Evolutionary conservation across 768 basidiomycete genomes (phyloP).

Genomic region (Leccinum subtestaceum): DNA sequence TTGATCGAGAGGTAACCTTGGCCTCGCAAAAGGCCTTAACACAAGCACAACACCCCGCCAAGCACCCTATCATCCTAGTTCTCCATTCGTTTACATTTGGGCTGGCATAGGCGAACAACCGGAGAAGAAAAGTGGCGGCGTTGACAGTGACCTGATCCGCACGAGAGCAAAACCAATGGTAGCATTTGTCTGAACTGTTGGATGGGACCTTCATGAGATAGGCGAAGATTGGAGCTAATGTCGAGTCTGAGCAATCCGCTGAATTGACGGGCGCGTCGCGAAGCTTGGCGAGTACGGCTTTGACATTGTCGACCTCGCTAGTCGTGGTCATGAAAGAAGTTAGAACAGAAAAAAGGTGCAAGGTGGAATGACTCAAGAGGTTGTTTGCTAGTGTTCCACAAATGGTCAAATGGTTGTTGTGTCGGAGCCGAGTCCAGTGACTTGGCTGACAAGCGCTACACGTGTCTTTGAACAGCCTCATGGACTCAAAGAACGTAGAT

Average conservation of each 20-base stretch:
- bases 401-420: conserved; percentile 5
- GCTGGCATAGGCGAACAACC: conserved; percentile 76
- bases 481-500: conserved; percentile 58
- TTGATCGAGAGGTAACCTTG: conserved; percentile 60
- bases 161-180: conserved; percentile 82
- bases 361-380: not conserved
- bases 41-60: conserved; percentile 67
- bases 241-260: conserved; percentile 42
- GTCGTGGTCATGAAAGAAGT: conserved; percentile 24
- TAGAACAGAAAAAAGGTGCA: not conserved
- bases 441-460: too few species aligned
- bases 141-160: conserved; percentile 55
- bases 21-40: conserved; percentile 62
- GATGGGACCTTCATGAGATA: conserved; percentile 51
- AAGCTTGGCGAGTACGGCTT: conserved; percentile 49
- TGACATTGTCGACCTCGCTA: conserved; percentile 37
- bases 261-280: conserved; percentile 59
- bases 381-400: conserved; percentile 8
- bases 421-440: conserved; percentile 1
- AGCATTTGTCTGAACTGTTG: conserved; percentile 33
- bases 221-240: conserved; percentile 48
- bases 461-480: conserved; percentile 23
- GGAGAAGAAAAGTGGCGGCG: conserved; percentile 77
- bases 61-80: conserved; percentile 47
- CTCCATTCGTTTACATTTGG: conserved; percentile 63